Percentiles rank a stretch among this genome's conserved stretches.
Evolutionary conservation across 768 basidiomycete genomes (phyloP).

Genomic region (Lentinula sp.): DNA sequence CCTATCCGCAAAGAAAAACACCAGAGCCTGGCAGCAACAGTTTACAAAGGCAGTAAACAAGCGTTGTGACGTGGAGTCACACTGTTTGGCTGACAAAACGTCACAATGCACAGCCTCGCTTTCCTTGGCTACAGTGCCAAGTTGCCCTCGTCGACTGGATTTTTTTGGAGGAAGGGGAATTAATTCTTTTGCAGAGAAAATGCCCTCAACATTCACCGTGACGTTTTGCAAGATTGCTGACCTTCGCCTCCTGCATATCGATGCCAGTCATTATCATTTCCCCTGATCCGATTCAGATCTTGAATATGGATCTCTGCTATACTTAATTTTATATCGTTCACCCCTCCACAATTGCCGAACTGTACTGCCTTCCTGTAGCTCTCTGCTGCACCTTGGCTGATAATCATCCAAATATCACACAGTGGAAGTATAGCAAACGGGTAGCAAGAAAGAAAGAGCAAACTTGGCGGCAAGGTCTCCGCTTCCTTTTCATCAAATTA

Average conservation of each 20-base stretch:
- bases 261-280: constrained; percentile 1
- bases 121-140: background rate
- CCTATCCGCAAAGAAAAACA: constrained; percentile 5
- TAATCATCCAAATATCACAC: too few species aligned
- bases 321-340: constrained; percentile 1
- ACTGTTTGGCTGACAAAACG: background rate
- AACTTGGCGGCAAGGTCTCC: background rate
- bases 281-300: background rate
- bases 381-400: background rate
- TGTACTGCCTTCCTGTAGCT: background rate
- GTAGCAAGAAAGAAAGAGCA: background rate
- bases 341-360: background rate
- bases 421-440: background rate
- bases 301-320: background rate
- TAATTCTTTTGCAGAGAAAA: background rate
- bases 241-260: background rate
- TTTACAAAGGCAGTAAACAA: background rate
- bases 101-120: background rate
- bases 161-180: background rate
- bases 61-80: background rate
- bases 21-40: constrained; percentile 1
- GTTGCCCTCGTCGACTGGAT: background rate
- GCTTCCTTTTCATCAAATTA: constrained; percentile 1
- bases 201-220: background rate
- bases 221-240: background rate